phyloP scores from a whole-genome alignment of 371 early-diverging fungal genomes.

The Mortierella sp. region DNA sequence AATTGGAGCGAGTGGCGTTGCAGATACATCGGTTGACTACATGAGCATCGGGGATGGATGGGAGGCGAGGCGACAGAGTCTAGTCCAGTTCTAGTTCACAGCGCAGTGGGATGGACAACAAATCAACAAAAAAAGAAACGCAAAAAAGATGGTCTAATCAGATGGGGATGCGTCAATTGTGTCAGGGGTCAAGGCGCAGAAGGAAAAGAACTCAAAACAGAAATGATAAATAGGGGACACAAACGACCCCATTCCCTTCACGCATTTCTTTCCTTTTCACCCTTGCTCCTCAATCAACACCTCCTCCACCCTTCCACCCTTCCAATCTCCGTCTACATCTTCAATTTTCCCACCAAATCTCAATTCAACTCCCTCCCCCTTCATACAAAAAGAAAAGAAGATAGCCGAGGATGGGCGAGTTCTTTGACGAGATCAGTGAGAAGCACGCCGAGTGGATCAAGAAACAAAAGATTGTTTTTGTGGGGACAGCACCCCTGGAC shows the following conservation, averaged over 20 bases:
- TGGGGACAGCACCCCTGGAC: conserved; percentile 61
- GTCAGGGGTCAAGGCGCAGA: background rate
- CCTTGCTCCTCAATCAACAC: background rate
- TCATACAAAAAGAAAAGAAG: background rate
- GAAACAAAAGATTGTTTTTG: conserved; percentile 64
- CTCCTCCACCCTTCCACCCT: background rate
- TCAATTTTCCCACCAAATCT: background rate
- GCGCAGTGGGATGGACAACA: too few species aligned
- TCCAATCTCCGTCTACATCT: too few species aligned
- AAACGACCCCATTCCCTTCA: too few species aligned
- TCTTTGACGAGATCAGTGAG: conserved; percentile 51
- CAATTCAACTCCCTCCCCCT: background rate
- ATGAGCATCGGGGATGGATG: too few species aligned
- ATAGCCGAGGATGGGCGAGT: conserved; percentile 53
- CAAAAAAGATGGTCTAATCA: background rate
- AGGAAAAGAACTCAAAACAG: background rate
- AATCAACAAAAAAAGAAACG: background rate
- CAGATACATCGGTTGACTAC: too few species aligned
- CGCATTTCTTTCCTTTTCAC: background rate
- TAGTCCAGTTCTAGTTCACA: too few species aligned
- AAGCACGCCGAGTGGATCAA: conserved; percentile 57
- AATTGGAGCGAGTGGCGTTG: too few species aligned
- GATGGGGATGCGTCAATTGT: background rate
- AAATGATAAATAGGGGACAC: background rate
- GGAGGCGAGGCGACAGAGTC: too few species aligned